These are phyloP conservation scores for Bombardia bombarda DNA, from an alignment of 495 filamentous ascomycete species.

Conservation along the genomic window DNA sequence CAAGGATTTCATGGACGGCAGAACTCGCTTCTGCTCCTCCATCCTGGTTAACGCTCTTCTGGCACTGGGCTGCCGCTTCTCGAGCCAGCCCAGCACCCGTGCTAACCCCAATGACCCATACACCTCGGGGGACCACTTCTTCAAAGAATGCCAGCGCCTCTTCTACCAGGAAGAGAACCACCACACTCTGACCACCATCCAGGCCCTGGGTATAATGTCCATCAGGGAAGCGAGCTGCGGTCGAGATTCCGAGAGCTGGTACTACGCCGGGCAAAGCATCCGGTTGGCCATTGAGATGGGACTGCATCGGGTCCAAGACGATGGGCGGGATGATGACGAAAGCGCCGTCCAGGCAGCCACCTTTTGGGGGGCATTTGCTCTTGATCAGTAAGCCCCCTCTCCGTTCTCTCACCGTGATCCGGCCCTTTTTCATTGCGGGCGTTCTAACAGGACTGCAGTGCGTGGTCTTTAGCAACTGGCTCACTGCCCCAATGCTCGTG, in stretches of 20 bases:
- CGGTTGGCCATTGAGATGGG: slow-evolving; percentile 60
- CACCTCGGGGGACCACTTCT: slow-evolving; percentile 67
- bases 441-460: slow-evolving; percentile 36
- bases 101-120: slow-evolving; percentile 50
- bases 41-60: slow-evolving; percentile 70
- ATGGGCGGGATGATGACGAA: slow-evolving; percentile 41
- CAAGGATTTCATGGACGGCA: slow-evolving; percentile 49
- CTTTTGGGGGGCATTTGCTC: slow-evolving; percentile 63
- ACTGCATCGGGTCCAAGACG: slow-evolving; percentile 42
- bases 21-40: slow-evolving; percentile 58
- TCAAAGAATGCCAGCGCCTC: slow-evolving; percentile 54
- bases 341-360: slow-evolving; percentile 57
- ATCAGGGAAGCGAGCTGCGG: slow-evolving; percentile 57
- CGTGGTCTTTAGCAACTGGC: slow-evolving; percentile 56
- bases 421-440: too few relatives aligned
- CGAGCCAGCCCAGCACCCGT: slow-evolving; percentile 53
- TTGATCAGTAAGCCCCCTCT: slow-evolving; percentile 52
- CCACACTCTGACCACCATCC: slow-evolving; percentile 64
- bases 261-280: slow-evolving; percentile 58
- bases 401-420: too few relatives aligned
- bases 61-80: slow-evolving; percentile 67
- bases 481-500: slow-evolving; percentile 55
- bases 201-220: slow-evolving; percentile 71
- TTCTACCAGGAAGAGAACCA: slow-evolving; percentile 49
- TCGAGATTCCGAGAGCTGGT: slow-evolving; percentile 58